phyloP scores from a whole-genome alignment of 2,329 filamentous ascomycete genomes.

The Neocucurbitaria cava region DNA sequence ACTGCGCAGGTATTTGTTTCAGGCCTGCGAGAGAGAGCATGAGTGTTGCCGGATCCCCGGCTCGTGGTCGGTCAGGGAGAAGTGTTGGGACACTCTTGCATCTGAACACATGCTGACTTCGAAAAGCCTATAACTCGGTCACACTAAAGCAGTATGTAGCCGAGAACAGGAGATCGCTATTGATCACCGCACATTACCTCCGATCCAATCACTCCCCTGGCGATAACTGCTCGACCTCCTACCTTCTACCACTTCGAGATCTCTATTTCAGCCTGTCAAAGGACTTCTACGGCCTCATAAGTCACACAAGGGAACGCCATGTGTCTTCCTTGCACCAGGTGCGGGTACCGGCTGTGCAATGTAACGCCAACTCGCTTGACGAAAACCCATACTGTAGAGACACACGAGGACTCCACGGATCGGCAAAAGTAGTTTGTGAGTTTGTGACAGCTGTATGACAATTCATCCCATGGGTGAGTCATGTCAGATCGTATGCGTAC shows the following conservation, averaged over 20 bases:
- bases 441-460: neutral
- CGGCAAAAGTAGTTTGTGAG: neutral
- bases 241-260: no score
- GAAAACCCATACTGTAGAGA: slow-evolving; percentile 9
- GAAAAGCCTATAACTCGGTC: neutral
- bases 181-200: neutral
- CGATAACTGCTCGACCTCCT: neutral
- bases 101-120: neutral
- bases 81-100: neutral
- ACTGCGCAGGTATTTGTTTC: slow-evolving; percentile 13
- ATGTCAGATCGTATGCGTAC: no score
- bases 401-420: neutral
- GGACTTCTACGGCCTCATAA: neutral
- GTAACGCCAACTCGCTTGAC: slow-evolving; percentile 16
- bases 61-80: slow-evolving; percentile 6
- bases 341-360: slow-evolving; percentile 11
- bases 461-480: no score
- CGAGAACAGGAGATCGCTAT: neutral
- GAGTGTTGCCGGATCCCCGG: slow-evolving; percentile 25
- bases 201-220: neutral
- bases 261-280: neutral
- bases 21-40: slow-evolving; percentile 3
- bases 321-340: slow-evolving; percentile 10
- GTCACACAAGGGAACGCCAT: slow-evolving; percentile 23
- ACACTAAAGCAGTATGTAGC: neutral